These are phyloP conservation scores for Durio zibethinus DNA, from an alignment of 345 rosid genomes.

Conservation along the genomic window DNA sequence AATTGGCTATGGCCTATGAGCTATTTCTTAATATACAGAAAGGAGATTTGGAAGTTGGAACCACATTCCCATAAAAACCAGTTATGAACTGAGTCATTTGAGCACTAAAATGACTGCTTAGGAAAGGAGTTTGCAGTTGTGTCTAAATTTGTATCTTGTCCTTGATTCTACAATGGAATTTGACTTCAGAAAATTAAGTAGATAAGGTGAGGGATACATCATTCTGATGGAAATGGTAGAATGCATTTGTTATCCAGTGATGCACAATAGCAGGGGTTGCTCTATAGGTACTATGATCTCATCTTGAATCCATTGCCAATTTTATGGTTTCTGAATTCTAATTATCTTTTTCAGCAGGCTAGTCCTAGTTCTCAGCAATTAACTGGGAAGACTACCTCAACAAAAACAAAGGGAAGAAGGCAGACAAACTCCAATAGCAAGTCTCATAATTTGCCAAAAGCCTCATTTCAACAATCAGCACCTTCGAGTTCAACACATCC, in stretches of 20 bases:
- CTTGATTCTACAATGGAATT: background rate
- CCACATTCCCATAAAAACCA: background rate
- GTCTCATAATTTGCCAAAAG: constrained; percentile 19
- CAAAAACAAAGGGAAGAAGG: constrained; percentile 35
- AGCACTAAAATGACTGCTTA: background rate
- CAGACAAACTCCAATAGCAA: constrained; percentile 22
- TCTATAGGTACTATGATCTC: background rate
- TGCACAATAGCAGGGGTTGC: background rate
- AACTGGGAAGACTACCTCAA: constrained; percentile 22
- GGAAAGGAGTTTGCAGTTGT: background rate
- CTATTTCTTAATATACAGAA: background rate
- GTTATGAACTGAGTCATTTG: background rate
- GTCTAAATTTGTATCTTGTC: background rate
- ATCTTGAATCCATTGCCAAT: background rate
- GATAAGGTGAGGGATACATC: background rate
- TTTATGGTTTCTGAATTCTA: background rate
- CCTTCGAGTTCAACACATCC: constrained; percentile 19
- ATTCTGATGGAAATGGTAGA: background rate
- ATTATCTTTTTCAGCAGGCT: constrained; percentile 22
- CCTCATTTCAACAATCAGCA: constrained; percentile 20
- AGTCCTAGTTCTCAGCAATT: constrained; percentile 23
- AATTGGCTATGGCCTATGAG: background rate
- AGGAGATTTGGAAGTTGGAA: background rate
- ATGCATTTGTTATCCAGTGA: background rate
- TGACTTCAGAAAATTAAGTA: background rate